Percentiles rank a stretch among this genome's conserved stretches.
phyloP scores from a whole-genome alignment of 192 early-diverging fungal genomes.

The Kappamyces sp. region DNA sequence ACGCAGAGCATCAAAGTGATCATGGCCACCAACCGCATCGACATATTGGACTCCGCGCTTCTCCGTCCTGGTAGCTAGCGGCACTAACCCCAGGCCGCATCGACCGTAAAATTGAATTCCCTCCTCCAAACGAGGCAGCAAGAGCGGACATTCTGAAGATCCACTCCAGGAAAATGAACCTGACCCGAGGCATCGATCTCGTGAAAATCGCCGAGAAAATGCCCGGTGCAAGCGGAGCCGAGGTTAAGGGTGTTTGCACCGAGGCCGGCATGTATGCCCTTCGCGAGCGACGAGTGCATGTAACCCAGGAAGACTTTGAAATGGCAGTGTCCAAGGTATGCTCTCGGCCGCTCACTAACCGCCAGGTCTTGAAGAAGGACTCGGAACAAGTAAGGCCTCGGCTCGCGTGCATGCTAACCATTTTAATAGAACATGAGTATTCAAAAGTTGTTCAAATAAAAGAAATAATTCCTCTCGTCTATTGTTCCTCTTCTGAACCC shows the following conservation, averaged over 20 bases:
- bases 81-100: conserved; percentile 33
- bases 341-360: not conserved
- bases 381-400: conserved; percentile 58
- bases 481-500: conserved; percentile 18
- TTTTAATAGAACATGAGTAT: conserved; percentile 74
- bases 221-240: conserved; percentile 95
- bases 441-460: conserved; percentile 96
- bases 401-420: too few relatives aligned
- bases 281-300: conserved; percentile 95
- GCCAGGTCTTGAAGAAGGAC: conserved; percentile 92
- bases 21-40: conserved; percentile 96
- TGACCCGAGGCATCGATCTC: conserved; percentile 87
- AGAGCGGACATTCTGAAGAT: conserved; percentile 84
- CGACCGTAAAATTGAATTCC: conserved; percentile 93
- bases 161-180: conserved; percentile 91
- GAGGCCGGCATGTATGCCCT: conserved; percentile 98
- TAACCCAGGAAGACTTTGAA: conserved; percentile 99
- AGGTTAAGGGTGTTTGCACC: conserved; percentile 98
- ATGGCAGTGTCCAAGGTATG: conserved; percentile 91
- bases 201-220: conserved; percentile 90
- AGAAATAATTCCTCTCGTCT: not conserved
- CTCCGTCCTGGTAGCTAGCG: conserved; percentile 49
- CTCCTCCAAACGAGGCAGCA: conserved; percentile 86
- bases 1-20: conserved; percentile 69
- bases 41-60: conserved; percentile 86